Percentiles rank a stretch among this genome's conserved stretches.
phyloP scores from a whole-genome alignment of 1,284 basidiomycete species.

The Malassezia equina region DNA sequence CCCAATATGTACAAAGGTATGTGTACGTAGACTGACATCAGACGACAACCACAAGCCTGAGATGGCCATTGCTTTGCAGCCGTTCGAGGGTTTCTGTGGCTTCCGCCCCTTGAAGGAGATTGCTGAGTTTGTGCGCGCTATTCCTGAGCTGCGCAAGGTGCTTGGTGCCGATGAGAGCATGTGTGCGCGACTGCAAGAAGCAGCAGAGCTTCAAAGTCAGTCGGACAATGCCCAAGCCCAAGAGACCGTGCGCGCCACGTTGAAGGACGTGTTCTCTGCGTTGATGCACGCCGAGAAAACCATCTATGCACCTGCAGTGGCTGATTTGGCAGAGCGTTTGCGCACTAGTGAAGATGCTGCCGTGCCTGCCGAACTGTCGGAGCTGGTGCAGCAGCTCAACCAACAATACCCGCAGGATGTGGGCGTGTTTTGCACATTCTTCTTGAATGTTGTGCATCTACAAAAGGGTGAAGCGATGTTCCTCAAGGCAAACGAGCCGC shows the following conservation, averaged over 20 bases:
- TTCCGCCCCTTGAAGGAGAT: slow-evolving; percentile 71
- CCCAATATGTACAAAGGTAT: slow-evolving; percentile 82
- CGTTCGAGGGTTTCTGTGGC: slow-evolving; percentile 82
- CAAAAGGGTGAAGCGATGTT: slow-evolving; percentile 81
- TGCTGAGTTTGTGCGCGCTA: slow-evolving; percentile 57
- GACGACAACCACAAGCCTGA: slow-evolving; percentile 95
- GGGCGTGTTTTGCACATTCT: slow-evolving; percentile 83
- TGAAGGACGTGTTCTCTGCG: slow-evolving; percentile 26
- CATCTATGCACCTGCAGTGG: slow-evolving; percentile 15
- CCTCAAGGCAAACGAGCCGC: slow-evolving; percentile 87
- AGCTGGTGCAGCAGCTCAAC: slow-evolving; percentile 62
- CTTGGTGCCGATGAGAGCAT: slow-evolving; percentile 15
- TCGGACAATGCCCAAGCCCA: background rate
- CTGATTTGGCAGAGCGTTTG: slow-evolving; percentile 13
- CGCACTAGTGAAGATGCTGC: background rate
- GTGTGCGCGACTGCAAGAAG: background rate
- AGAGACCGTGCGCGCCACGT: background rate
- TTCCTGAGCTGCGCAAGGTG: slow-evolving; percentile 64
- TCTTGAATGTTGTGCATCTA: slow-evolving; percentile 77
- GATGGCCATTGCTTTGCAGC: slow-evolving; percentile 89
- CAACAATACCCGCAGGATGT: slow-evolving; percentile 82
- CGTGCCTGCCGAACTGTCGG: slow-evolving; percentile 16
- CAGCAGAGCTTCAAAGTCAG: background rate
- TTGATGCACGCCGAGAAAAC: slow-evolving; percentile 23
- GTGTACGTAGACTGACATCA: slow-evolving; percentile 45